These are phyloP conservation scores for Apiotrichum mycotoxinovorans DNA, from an alignment of 1,284 basidiomycete genomes.

Conservation along the genomic window DNA sequence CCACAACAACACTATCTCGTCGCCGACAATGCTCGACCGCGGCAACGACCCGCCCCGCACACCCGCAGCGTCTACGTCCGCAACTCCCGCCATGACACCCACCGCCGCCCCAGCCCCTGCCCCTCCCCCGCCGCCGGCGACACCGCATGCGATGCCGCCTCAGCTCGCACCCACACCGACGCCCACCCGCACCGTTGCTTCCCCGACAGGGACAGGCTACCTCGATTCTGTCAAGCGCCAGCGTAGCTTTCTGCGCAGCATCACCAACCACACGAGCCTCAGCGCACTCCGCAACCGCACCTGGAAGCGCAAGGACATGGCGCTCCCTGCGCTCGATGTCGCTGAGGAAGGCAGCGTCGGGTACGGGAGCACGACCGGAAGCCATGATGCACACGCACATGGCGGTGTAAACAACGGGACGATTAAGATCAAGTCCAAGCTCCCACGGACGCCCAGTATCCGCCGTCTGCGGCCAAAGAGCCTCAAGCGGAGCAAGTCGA, in stretches of 20 bases:
- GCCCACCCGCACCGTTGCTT: too few relatives aligned
- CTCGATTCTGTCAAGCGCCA: slow-evolving; percentile 6
- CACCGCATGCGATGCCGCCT: too few relatives aligned
- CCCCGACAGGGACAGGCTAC: too few relatives aligned
- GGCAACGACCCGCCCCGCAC: background rate
- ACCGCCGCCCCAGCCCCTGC: too few relatives aligned
- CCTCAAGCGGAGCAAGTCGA: background rate
- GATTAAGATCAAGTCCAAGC: background rate
- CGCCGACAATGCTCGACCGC: too few relatives aligned
- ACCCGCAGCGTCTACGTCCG: too few relatives aligned
- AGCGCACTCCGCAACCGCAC: slow-evolving; percentile 23
- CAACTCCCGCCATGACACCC: too few relatives aligned
- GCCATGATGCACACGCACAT: background rate
- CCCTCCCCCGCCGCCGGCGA: too few relatives aligned
- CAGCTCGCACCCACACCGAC: too few relatives aligned
- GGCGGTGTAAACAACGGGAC: background rate
- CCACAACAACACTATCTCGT: background rate
- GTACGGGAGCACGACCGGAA: background rate
- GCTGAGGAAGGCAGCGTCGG: background rate
- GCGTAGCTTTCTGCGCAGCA: slow-evolving; percentile 29
- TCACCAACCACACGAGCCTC: slow-evolving; percentile 36
- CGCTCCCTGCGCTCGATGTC: background rate
- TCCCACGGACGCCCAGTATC: background rate
- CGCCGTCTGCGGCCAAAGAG: background rate
- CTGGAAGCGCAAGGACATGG: background rate